phyloP scores from a whole-genome alignment of 2,329 filamentous ascomycete species.

The Dothistroma septosporum region DNA sequence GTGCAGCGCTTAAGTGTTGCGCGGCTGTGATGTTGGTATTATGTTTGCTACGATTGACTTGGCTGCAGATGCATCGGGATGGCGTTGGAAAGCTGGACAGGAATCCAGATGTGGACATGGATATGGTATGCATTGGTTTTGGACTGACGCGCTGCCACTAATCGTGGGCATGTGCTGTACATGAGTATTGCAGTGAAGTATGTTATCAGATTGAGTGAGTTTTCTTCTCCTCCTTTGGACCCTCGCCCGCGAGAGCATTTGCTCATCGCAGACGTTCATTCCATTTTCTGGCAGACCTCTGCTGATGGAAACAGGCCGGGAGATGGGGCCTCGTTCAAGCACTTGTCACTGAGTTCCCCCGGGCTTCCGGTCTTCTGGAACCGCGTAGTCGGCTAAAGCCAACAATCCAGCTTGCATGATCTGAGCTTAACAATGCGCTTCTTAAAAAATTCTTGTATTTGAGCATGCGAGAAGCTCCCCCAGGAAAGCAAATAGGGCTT shows the following conservation, averaged over 20 bases:
- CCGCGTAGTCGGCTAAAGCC: not conserved
- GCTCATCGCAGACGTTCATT: not conserved
- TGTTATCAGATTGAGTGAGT: not conserved
- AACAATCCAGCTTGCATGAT: not conserved
- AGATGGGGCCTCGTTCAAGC: not conserved
- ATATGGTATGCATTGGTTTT: not conserved
- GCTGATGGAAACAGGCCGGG: not conserved
- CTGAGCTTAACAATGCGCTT: too few species aligned
- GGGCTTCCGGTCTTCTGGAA: not conserved
- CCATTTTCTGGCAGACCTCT: not conserved
- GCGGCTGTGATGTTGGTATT: slow-evolving; percentile 6
- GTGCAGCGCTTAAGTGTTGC: slow-evolving; percentile 73
- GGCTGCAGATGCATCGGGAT: slow-evolving; percentile 12
- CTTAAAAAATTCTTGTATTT: too few species aligned
- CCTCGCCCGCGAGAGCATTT: not conserved
- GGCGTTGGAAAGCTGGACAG: slow-evolving; percentile 15
- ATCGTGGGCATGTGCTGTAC: slow-evolving; percentile 24
- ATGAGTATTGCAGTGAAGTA: slow-evolving; percentile 15
- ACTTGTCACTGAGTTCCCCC: too few species aligned
- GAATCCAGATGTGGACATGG: slow-evolving; percentile 2
- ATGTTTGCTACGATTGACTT: slow-evolving; percentile 5
- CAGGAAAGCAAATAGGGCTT: not conserved
- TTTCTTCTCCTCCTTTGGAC: not conserved
- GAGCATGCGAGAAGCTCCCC: not conserved
- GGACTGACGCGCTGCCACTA: slow-evolving; percentile 21